Conservation (phyloP, 768 basidiomycete genomes). For the Kwoniella shandongensis region DNA sequence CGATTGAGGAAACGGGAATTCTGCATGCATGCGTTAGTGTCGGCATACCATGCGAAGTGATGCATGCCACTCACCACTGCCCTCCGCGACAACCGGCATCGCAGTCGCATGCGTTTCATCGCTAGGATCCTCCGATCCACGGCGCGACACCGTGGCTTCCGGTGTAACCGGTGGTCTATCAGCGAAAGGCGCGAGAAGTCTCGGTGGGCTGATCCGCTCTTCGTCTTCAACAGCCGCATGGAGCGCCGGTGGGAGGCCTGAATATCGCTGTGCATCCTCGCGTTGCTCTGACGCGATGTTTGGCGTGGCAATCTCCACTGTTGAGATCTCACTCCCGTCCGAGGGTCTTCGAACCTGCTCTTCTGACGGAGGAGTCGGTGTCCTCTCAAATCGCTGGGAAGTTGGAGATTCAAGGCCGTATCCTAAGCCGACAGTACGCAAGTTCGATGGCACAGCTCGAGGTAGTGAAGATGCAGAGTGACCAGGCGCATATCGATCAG, state of each 20-base stretch:
- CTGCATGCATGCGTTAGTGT: conserved; percentile 5
- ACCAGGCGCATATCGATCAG: conserved; percentile 16
- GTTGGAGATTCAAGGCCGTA: conserved; percentile 8
- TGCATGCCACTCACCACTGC: conserved; percentile 14
- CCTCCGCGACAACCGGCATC: conserved; percentile 10
- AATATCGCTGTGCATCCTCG: too few species aligned
- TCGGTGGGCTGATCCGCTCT: background rate
- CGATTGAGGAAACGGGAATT: conserved; percentile 18
- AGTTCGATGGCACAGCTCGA: background rate
- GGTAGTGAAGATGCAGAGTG: background rate
- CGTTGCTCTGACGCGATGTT: background rate
- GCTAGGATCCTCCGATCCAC: conserved; percentile 4
- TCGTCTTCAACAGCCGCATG: too few species aligned
- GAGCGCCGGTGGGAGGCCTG: too few species aligned
- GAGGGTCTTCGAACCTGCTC: conserved; percentile 12
- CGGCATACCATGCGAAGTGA: background rate
- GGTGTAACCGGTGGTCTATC: conserved; percentile 7
- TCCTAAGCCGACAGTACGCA: conserved; percentile 14
- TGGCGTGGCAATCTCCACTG: conserved; percentile 23
- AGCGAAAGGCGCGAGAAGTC: conserved; percentile 13
- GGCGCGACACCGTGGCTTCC: background rate
- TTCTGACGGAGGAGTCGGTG: conserved; percentile 2
- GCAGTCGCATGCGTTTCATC: conserved; percentile 15
- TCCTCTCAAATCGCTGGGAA: background rate
- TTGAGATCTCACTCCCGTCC: conserved; percentile 13